Base-by-base conservation (phyloP, 2,329 filamentous ascomycete species). In the Emmonsiellopsis sp. region DNA sequence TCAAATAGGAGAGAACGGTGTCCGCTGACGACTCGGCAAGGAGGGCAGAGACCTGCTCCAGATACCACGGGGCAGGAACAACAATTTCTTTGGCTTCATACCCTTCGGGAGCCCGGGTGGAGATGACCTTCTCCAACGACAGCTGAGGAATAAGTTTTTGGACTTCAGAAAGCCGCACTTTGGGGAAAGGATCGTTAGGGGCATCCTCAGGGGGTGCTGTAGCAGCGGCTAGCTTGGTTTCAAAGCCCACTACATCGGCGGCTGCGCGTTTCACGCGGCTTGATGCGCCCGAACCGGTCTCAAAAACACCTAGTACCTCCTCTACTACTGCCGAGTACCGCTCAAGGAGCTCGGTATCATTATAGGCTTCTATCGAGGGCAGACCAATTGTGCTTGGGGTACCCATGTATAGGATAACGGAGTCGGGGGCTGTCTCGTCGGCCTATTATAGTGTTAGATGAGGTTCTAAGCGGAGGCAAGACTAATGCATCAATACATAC, bases 341-440 rank as follows among this genome's bases (percentile, higher is more conserved):
- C 16, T 69, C 65, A 48, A 84, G 64, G 42, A 80, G 70, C 48
- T 77, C 66, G 32, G 75, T 72, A 57, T 83, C 77, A 34, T 78
- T 71, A 60, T 84, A 85, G 57, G 81, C 80, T 59, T 83, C 76
- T 59, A 82, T 80, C 2, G 81, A 78, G 0, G 82, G 81, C 7
- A 85, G 73, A n/a, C 82, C 81, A 56, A 84, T 76, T 35, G 63
- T 60, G 13, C 63, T 65, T 34, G 75, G 73, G 16, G 70, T 73
- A 56, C 63, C 72, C 59, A 69, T 71, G 63, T 68, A 79, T 57
- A 75, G 71, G 37, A 75, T 70, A 30, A 80, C 73, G 13, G 71
- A 73, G 54, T 82, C 79, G 9, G 79, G 79, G 59, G 81, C 74
- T 58, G 76, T 77, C 57, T 79, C 76, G 58, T 80, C 77, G 11